Conservation (phyloP, 768 basidiomycete genomes). For the Pleurotus tuber-regium region DNA sequence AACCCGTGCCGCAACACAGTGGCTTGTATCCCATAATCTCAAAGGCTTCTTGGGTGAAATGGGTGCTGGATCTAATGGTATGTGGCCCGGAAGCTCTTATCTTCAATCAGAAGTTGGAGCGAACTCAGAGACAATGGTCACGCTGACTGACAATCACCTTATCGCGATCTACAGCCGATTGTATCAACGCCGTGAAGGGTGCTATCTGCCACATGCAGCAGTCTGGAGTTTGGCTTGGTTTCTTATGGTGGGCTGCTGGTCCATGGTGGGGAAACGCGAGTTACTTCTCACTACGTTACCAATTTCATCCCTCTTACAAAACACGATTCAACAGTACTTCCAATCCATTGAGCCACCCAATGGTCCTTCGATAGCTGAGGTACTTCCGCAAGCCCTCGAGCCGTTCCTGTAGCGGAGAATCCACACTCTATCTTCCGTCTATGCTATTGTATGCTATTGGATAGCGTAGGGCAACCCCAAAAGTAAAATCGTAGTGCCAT, state of each 20-base stretch:
- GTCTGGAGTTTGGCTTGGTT: constrained; percentile 52
- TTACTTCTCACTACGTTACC: constrained; percentile 14
- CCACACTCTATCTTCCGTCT: no score
- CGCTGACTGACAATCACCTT: no score
- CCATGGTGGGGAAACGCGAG: constrained; percentile 59
- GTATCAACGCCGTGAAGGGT: constrained; percentile 48
- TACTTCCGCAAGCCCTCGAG: constrained; percentile 55
- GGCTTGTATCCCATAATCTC: constrained; percentile 56
- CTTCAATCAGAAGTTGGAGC: no score
- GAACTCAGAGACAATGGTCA: no score
- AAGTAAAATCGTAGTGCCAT: no score
- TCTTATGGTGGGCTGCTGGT: constrained; percentile 58
- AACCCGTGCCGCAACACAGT: constrained; percentile 50
- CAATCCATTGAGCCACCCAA: constrained; percentile 60
- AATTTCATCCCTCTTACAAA: not conserved
- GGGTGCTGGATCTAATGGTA: constrained; percentile 45
- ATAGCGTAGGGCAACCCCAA: no score
- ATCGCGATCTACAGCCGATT: constrained; percentile 23
- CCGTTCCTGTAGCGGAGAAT: constrained; percentile 59
- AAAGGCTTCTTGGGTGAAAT: constrained; percentile 68
- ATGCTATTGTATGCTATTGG: no score
- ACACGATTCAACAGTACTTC: constrained; percentile 42
- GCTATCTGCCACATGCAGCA: constrained; percentile 60
- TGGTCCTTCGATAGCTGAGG: constrained; percentile 48
- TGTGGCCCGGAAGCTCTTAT: no score